phyloP scores from a whole-genome alignment of 148 eudicot species.

The Chenopodium formosanum region DNA sequence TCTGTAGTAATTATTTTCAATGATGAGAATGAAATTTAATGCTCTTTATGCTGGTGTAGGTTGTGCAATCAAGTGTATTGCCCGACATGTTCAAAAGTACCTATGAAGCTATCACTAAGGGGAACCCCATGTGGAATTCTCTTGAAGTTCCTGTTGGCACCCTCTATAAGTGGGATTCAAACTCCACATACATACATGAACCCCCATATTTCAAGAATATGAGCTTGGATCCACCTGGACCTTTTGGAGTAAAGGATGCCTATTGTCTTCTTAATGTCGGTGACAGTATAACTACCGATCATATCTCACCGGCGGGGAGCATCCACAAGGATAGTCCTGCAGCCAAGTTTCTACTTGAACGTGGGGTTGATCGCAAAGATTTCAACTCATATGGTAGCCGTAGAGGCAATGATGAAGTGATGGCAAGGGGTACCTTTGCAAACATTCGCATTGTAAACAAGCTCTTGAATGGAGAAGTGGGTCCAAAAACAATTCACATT shows the following conservation, averaged over 20 bases:
- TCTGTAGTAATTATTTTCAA: not conserved
- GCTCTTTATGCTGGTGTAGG: conserved; percentile 39
- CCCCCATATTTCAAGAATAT: conserved; percentile 92
- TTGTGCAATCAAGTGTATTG: conserved; percentile 83
- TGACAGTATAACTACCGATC: conserved; percentile 96
- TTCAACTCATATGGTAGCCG: conserved; percentile 97
- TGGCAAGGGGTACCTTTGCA: conserved; percentile 97
- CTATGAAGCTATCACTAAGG: conserved; percentile 82
- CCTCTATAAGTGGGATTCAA: conserved; percentile 81
- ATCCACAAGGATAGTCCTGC: conserved; percentile 96
- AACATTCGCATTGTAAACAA: conserved; percentile 91
- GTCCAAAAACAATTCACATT: conserved; percentile 73
- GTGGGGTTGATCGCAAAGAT: conserved; percentile 81
- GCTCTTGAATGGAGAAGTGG: conserved; percentile 84
- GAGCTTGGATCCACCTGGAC: conserved; percentile 91
- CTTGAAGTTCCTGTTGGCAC: conserved; percentile 77
- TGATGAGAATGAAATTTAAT: not conserved
- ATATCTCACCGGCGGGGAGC: conserved; percentile 96
- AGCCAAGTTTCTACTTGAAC: conserved; percentile 75
- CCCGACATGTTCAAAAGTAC: conserved; percentile 97
- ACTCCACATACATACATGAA: conserved; percentile 83
- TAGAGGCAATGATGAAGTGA: conserved; percentile 92
- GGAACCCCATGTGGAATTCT: conserved; percentile 89
- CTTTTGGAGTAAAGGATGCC: conserved; percentile 87
- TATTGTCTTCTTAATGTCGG: conserved; percentile 89